These are phyloP conservation scores for Bathelium albidoporum DNA, from an alignment of 495 filamentous ascomycete genomes.

Conservation along the genomic window DNA sequence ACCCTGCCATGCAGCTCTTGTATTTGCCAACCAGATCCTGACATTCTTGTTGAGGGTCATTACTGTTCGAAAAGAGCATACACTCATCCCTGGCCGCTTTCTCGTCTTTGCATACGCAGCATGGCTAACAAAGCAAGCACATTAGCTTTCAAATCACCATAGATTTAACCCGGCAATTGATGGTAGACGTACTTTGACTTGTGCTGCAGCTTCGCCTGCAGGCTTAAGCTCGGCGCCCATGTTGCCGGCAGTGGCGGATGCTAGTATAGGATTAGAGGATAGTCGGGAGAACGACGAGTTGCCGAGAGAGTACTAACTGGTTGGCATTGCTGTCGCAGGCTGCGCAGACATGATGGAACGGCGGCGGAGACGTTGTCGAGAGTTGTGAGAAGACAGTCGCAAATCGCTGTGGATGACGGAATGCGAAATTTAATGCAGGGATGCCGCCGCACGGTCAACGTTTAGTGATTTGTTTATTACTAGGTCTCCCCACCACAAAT, in stretches of 20 bases:
- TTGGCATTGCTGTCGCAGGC: constrained; percentile 16
- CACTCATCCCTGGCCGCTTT: constrained; percentile 91
- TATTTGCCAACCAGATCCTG: constrained; percentile 72
- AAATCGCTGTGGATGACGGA: constrained; percentile 1
- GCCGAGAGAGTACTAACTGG: constrained; percentile 11
- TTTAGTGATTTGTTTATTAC: no score
- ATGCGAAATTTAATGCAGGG: not conserved
- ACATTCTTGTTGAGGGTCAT: constrained; percentile 71
- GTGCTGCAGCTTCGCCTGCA: constrained; percentile 33
- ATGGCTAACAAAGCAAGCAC: constrained; percentile 48
- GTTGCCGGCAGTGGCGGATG: constrained; percentile 28
- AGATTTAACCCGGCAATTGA: no score
- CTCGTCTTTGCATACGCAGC: constrained; percentile 95
- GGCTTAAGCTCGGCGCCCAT: constrained; percentile 35
- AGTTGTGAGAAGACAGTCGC: not conserved
- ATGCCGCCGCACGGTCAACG: not conserved
- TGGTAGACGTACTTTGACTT: constrained; percentile 43
- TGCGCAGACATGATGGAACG: constrained; percentile 2
- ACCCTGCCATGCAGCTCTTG: constrained; percentile 84
- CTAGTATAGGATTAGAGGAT: not conserved
- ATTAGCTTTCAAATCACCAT: not conserved
- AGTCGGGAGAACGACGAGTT: not conserved
- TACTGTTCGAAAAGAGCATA: constrained; percentile 85
- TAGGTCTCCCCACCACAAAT: no score
- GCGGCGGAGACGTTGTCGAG: not conserved